Conservation (phyloP, 495 filamentous ascomycete genomes). For the Penicillium cataractarum region DNA sequence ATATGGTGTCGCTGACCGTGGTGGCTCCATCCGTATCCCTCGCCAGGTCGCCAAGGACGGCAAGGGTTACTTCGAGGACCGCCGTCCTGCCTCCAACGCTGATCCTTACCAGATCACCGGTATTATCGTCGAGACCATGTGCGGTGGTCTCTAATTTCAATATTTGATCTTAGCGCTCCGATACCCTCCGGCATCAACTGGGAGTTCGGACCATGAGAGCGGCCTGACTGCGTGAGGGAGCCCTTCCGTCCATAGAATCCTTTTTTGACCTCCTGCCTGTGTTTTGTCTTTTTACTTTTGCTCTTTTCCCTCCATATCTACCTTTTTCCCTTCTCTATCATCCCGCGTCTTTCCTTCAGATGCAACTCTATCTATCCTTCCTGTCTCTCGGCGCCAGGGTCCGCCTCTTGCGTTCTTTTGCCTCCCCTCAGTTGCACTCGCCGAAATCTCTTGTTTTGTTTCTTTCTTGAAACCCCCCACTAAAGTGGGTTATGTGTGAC, state of each 20-base stretch:
- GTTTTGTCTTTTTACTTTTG: constrained; percentile 26
- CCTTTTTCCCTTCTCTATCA: constrained; percentile 8
- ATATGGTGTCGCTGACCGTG: constrained; percentile 95
- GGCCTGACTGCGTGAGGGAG: constrained; percentile 46
- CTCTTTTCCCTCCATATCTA: too few relatives aligned
- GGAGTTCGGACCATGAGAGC: constrained; percentile 45
- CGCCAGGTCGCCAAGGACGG: constrained; percentile 87
- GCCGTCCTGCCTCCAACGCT: constrained; percentile 91
- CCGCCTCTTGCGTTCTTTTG: constrained; percentile 32
- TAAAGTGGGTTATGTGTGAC: constrained; percentile 35
- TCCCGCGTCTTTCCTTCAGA: not conserved
- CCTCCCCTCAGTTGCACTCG: constrained; percentile 33
- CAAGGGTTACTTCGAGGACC: constrained; percentile 98
- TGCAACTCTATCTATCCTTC: constrained; percentile 19
- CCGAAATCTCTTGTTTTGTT: constrained; percentile 29
- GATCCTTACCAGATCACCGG: constrained; percentile 97
- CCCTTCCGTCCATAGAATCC: constrained; percentile 36
- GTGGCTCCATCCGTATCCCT: constrained; percentile 91
- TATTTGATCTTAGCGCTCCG: constrained; percentile 51
- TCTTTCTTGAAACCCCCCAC: constrained; percentile 23
- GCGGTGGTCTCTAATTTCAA: constrained; percentile 48
- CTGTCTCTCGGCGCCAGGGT: constrained; percentile 28
- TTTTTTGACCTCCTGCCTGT: constrained; percentile 22
- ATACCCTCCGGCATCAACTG: constrained; percentile 53
- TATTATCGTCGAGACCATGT: constrained; percentile 82